Conservation (phyloP, 2,329 filamentous ascomycete genomes). For the Chaetomium globosum region DNA sequence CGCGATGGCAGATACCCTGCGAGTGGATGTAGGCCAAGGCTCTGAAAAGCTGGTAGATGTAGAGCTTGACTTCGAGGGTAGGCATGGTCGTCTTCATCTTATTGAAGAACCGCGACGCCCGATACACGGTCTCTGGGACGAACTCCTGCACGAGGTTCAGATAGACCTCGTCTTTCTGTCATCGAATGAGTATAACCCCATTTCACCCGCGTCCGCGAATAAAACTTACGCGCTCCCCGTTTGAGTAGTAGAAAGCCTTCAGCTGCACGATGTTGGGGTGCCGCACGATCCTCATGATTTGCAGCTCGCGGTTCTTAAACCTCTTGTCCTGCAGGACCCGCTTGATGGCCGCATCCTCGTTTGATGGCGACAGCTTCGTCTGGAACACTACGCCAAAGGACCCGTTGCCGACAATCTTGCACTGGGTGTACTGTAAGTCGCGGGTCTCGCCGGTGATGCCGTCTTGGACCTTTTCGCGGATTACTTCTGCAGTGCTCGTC, state of each 20-base stretch:
- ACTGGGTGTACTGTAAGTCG: conserved; percentile 97
- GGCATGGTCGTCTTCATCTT: conserved; percentile 99
- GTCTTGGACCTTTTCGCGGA: conserved; percentile 98
- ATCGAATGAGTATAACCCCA: conserved; percentile 23
- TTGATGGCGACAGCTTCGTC: conserved; percentile 96
- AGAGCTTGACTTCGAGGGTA: conserved; percentile 96
- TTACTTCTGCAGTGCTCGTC: conserved; percentile 70
- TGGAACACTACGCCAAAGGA: conserved; percentile 99
- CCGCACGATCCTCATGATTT: conserved; percentile 99
- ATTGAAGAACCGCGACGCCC: conserved; percentile 98
- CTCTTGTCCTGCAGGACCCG: conserved; percentile 98
- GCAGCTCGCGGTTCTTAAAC: conserved; percentile 97
- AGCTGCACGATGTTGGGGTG: conserved; percentile 99
- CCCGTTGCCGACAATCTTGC: conserved; percentile 98
- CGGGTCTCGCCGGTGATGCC: conserved; percentile 94
- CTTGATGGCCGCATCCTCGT: conserved; percentile 98
- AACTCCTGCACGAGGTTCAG: conserved; percentile 98
- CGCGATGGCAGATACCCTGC: conserved; percentile 96
- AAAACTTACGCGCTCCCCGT: conserved; percentile 83
- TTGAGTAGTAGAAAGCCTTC: conserved; percentile 99
- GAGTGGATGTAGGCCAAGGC: conserved; percentile 99
- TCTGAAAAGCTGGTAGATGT: conserved; percentile 99
- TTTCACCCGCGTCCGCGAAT: conserved; percentile 15
- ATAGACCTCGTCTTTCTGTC: conserved; percentile 95
- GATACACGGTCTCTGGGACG: conserved; percentile 97